Evolutionary conservation across 139 green algal species (phyloP).

Genomic region (Raphidocelis subcapitata): DNA sequence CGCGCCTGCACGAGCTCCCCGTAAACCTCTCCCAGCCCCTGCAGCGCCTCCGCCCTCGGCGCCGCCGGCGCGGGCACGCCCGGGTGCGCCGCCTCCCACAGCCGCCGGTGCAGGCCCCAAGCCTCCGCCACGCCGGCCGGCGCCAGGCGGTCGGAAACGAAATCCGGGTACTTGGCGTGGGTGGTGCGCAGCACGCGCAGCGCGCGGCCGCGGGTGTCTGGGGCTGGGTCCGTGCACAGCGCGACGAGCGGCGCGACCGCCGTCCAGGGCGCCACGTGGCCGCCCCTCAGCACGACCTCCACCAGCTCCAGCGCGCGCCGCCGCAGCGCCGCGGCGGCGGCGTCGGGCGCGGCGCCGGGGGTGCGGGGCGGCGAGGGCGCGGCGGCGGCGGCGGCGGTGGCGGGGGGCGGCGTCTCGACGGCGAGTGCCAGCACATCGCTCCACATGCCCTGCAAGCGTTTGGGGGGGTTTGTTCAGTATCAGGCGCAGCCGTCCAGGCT

Average conservation of each 20-base stretch:
- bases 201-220: constrained; percentile 24
- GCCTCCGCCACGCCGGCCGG: constrained; percentile 45
- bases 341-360: background rate
- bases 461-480: too few species aligned
- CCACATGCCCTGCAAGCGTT: constrained; percentile 55
- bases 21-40: too few species aligned
- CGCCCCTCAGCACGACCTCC: constrained; percentile 64
- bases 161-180: constrained; percentile 24
- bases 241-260: constrained; percentile 58
- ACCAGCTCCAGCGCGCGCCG: constrained; percentile 68
- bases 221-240: constrained; percentile 56
- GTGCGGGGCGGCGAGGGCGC: background rate
- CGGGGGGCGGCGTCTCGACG: background rate
- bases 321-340: constrained; percentile 34
- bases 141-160: constrained; percentile 25
- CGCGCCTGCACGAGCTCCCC: too few species aligned
- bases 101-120: constrained; percentile 47
- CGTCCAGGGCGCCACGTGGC: constrained; percentile 74
- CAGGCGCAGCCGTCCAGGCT: too few species aligned
- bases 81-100: constrained; percentile 28
- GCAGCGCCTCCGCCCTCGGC: too few species aligned
- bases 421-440: constrained; percentile 54
- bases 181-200: constrained; percentile 21
- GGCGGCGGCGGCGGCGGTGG: background rate
- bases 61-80: constrained; percentile 18